Percentiles rank a stretch among this genome's conserved stretches.
These are phyloP conservation scores for Pistacia atlantica DNA, from an alignment of 345 rosid species.

Conservation along the genomic window DNA sequence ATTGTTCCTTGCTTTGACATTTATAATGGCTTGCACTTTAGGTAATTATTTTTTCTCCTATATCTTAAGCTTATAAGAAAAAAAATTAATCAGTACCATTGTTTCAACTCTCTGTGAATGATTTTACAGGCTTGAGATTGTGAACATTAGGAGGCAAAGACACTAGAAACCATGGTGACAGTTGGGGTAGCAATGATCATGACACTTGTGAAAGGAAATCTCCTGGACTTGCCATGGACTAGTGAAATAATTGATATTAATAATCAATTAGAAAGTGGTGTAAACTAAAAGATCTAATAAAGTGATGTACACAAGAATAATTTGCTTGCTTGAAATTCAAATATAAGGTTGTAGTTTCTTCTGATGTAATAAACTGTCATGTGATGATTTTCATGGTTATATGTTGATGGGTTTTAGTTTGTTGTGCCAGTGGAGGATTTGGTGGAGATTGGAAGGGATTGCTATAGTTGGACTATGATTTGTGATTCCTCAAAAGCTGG, in stretches of 20 bases:
- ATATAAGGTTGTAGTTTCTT: not conserved
- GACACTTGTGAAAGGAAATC: conserved; percentile 46
- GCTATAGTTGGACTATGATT: not conserved
- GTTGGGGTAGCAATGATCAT: conserved; percentile 56
- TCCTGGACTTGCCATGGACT: conserved; percentile 29
- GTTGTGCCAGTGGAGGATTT: not conserved
- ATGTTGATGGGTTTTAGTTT: not conserved
- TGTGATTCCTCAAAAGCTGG: not conserved
- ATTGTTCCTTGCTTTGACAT: conserved; percentile 70
- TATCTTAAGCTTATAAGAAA: too few relatives aligned
- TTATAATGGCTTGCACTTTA: conserved; percentile 57
- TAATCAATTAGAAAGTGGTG: too few relatives aligned
- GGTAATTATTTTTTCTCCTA: conserved; percentile 25
- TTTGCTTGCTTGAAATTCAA: not conserved
- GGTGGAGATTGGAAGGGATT: not conserved
- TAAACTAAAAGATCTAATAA: too few relatives aligned
- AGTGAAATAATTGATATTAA: not conserved
- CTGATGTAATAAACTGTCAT: not conserved
- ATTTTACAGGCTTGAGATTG: too few relatives aligned
- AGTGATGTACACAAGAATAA: not conserved
- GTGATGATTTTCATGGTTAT: not conserved
- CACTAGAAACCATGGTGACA: conserved; percentile 19
- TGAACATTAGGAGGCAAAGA: too few relatives aligned
- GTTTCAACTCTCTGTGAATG: too few relatives aligned
- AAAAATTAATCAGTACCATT: too few relatives aligned